Evolutionary conservation across 2,329 filamentous ascomycete species (phyloP).

Genomic region (Phialophora chinensis): DNA sequence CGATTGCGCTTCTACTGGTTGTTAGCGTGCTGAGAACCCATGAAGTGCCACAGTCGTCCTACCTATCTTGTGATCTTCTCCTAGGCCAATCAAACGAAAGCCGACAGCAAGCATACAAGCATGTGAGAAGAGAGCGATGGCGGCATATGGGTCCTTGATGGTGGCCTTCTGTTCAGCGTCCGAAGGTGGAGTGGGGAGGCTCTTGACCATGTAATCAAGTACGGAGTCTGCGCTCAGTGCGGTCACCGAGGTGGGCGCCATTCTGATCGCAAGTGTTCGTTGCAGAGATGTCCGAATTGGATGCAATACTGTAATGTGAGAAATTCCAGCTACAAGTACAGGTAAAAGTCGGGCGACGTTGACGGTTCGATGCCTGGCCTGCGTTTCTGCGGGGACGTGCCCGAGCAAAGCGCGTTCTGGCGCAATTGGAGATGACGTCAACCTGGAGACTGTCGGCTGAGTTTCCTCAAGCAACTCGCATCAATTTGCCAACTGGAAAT

Average conservation of each 20-base stretch:
- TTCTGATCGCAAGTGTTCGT: slow-evolving; percentile 11
- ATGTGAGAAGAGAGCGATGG: slow-evolving; percentile 81
- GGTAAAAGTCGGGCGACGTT: not conserved
- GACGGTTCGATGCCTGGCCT: not conserved
- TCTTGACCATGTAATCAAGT: slow-evolving; percentile 40
- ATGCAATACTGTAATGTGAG: not conserved
- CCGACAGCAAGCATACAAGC: slow-evolving; percentile 79
- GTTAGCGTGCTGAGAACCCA: slow-evolving; percentile 42
- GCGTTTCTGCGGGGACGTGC: not conserved
- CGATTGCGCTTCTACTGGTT: slow-evolving; percentile 58
- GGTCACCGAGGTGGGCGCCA: slow-evolving; percentile 32
- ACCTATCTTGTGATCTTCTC: slow-evolving; percentile 79
- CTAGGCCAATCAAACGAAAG: slow-evolving; percentile 82
- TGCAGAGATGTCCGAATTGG: not conserved
- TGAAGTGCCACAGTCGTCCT: slow-evolving; percentile 18
- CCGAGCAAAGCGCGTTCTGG: not conserved
- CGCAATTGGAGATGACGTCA: not conserved
- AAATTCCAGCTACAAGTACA: not conserved
- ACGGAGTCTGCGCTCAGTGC: slow-evolving; percentile 37
- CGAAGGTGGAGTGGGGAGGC: slow-evolving; percentile 38
- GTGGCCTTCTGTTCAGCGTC: slow-evolving; percentile 27
- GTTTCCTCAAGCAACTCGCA: not conserved
- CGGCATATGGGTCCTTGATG: slow-evolving; percentile 69
- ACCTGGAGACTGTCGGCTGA: not conserved
- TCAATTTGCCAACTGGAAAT: too few relatives aligned